Percentiles rank a stretch among this genome's conserved stretches.
Evolutionary conservation across 2,329 filamentous ascomycete genomes (phyloP).

Genomic region (Paecilomyces sp.): DNA sequence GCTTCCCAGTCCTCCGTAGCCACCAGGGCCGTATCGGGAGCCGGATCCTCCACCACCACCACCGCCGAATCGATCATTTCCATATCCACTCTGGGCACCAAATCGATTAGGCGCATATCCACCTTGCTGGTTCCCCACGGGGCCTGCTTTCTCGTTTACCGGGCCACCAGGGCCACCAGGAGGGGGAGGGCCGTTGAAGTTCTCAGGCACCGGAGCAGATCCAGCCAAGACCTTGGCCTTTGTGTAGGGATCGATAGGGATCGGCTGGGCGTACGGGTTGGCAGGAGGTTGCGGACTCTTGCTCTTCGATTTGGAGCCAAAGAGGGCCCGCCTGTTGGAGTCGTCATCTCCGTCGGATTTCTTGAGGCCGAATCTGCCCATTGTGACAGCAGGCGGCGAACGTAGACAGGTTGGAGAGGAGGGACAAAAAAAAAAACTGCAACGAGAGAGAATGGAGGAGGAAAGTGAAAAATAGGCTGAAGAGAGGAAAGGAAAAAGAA

Average conservation of each 20-base stretch:
- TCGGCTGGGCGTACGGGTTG: slow-evolving; percentile 52
- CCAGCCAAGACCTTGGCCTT: slow-evolving; percentile 39
- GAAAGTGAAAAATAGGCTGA: neutral
- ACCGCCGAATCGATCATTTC: slow-evolving; percentile 43
- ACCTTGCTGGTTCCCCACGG: slow-evolving; percentile 26
- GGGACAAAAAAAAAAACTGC: neutral
- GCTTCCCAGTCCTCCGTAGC: slow-evolving; percentile 51
- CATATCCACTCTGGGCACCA: slow-evolving; percentile 43
- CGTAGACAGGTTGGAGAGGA: neutral
- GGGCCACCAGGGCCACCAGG: slow-evolving; percentile 7
- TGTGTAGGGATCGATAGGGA: slow-evolving; percentile 49
- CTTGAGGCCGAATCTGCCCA: slow-evolving; percentile 37
- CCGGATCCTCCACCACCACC: slow-evolving; percentile 35
- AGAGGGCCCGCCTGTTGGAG: slow-evolving; percentile 50
- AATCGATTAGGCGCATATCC: slow-evolving; percentile 36
- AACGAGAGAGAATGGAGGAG: neutral
- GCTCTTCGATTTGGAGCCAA: slow-evolving; percentile 49
- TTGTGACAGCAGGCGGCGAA: slow-evolving; percentile 2
- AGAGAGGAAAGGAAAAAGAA: neutral
- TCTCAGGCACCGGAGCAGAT: slow-evolving; percentile 27
- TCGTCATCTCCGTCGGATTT: slow-evolving; percentile 50
- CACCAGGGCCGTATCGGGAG: slow-evolving; percentile 42
- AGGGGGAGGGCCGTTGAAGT: slow-evolving; percentile 14
- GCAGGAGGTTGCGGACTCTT: slow-evolving; percentile 45
- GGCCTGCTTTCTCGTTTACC: slow-evolving; percentile 19